Conservation (phyloP, 257 asterid species). For the Rauvolfia tetraphylla region DNA sequence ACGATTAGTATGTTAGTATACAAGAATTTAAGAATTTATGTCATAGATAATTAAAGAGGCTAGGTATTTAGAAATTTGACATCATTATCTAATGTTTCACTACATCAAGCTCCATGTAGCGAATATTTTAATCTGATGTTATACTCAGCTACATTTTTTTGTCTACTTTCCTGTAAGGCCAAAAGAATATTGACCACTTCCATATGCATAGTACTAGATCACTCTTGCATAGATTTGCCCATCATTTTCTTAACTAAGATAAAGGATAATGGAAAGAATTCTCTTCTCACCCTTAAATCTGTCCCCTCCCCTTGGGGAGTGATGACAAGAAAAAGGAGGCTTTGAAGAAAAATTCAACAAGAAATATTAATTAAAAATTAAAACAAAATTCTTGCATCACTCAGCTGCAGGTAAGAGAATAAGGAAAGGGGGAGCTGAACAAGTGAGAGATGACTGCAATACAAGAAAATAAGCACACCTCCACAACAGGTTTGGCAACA, state of each 20-base stretch:
- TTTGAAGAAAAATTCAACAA: background rate
- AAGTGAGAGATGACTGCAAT: background rate
- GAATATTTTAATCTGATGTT: background rate
- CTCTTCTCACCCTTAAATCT: background rate
- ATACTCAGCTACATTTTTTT: background rate
- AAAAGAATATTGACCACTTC: slow-evolving; percentile 2
- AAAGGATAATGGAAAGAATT: background rate
- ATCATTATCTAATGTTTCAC: background rate
- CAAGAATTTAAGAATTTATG: slow-evolving; percentile 2
- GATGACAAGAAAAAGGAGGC: background rate
- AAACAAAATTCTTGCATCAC: background rate
- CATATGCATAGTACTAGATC: background rate
- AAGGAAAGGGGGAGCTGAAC: background rate
- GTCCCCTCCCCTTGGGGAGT: background rate
- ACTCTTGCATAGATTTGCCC: background rate
- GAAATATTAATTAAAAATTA: background rate
- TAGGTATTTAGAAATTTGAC: background rate
- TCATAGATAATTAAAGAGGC: slow-evolving; percentile 1
- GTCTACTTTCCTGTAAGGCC: background rate
- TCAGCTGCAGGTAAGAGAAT: background rate
- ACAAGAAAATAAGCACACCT: slow-evolving; percentile 48
- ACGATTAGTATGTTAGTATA: background rate
- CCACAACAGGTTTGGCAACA: slow-evolving; percentile 99
- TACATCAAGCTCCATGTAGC: background rate
- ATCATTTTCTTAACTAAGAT: background rate